Percentiles rank a stretch among this genome's conserved stretches.
Evolutionary conservation across 2,329 filamentous ascomycete genomes (phyloP).

Genomic region (Calonectria pteridis): DNA sequence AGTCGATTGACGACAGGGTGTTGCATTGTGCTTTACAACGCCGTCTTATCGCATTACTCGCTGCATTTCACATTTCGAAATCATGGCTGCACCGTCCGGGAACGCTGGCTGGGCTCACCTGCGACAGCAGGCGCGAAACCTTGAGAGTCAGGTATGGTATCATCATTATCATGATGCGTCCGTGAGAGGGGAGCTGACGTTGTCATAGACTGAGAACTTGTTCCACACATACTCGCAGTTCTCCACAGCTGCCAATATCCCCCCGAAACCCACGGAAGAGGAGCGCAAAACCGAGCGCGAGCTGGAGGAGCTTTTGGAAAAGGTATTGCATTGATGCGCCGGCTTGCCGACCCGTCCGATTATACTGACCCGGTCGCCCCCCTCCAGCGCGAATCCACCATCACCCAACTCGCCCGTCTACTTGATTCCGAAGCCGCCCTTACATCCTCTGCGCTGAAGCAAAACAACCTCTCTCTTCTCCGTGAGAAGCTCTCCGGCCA

Average conservation of each 20-base stretch:
- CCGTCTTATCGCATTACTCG: conserved; percentile 30
- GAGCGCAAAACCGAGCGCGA: conserved; percentile 84
- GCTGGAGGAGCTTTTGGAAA: conserved; percentile 86
- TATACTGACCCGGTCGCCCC: conserved; percentile 25
- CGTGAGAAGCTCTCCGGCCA: conserved; percentile 92
- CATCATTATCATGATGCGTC: conserved; percentile 34
- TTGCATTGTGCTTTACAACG: conserved; percentile 25
- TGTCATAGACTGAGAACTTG: conserved; percentile 79
- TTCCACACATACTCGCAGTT: conserved; percentile 94
- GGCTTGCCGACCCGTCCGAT: neutral
- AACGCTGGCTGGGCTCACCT: conserved; percentile 90
- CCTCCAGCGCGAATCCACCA: conserved; percentile 80
- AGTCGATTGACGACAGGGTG: conserved; percentile 33
- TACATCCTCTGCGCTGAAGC: conserved; percentile 93
- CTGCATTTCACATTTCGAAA: conserved; percentile 24
- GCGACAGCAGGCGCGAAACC: conserved; percentile 87
- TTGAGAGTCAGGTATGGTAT: conserved; percentile 85
- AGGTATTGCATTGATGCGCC: conserved; percentile 62
- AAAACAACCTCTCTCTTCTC: conserved; percentile 93
- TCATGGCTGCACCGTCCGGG: conserved; percentile 66
- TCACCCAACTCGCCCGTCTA: conserved; percentile 86
- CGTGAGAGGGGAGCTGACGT: conserved; percentile 35
- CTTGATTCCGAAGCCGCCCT: conserved; percentile 92
- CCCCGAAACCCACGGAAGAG: conserved; percentile 86
- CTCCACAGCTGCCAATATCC: conserved; percentile 82